Evolutionary conservation across 495 filamentous ascomycete species (phyloP).

Genomic region (Daldinia childiae): DNA sequence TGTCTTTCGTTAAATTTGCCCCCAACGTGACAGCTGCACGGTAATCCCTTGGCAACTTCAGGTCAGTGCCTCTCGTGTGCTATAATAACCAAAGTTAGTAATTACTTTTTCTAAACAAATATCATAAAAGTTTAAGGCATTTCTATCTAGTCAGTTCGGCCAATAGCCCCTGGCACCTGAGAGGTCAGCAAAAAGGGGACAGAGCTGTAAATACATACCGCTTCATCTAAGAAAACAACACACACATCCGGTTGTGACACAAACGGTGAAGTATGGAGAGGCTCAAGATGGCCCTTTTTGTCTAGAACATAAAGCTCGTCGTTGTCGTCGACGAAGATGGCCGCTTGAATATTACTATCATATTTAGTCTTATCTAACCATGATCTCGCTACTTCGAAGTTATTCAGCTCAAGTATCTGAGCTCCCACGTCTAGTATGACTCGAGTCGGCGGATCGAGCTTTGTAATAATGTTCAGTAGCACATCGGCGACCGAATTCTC

Average conservation of each 20-base stretch:
- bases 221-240: constrained; percentile 77
- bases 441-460: constrained; percentile 52
- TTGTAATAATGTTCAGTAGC: constrained; percentile 58
- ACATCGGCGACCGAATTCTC: constrained; percentile 49
- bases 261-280: constrained; percentile 69
- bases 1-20: constrained; percentile 73
- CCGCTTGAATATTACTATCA: constrained; percentile 53
- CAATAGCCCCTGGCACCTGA: background rate
- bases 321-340: constrained; percentile 62
- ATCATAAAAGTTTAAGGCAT: background rate
- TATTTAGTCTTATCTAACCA: constrained; percentile 54
- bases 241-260: constrained; percentile 67
- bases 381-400: constrained; percentile 59
- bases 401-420: constrained; percentile 72
- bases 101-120: background rate
- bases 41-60: constrained; percentile 68
- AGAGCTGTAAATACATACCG: constrained; percentile 24
- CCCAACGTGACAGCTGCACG: constrained; percentile 77
- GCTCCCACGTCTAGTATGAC: constrained; percentile 81
- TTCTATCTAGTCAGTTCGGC: background rate
- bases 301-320: constrained; percentile 61
- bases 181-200: background rate
- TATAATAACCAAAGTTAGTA: background rate
- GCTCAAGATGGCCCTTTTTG: constrained; percentile 56
- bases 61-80: constrained; percentile 79